These are phyloP conservation scores for Cucurbita ficifolia DNA, from an alignment of 306 rosid genomes.

Conservation along the genomic window DNA sequence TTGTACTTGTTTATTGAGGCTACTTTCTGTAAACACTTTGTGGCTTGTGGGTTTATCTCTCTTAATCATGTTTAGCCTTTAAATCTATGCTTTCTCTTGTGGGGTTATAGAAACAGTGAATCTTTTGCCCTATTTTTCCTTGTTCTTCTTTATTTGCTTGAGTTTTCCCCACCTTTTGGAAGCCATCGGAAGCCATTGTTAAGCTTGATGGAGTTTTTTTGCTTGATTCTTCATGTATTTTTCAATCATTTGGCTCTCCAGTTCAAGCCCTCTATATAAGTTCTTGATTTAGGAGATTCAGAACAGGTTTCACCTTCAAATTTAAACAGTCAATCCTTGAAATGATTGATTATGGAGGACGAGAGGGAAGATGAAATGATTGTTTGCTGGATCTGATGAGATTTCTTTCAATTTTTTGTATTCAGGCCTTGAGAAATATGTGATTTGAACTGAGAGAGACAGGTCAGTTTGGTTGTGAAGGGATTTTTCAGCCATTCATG, in stretches of 20 bases:
- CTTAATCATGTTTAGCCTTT: conserved; percentile 7
- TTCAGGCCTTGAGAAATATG: background rate
- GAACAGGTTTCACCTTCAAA: background rate
- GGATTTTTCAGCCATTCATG: conserved; percentile 12
- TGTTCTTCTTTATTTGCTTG: background rate
- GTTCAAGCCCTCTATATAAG: background rate
- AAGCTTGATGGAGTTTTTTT: background rate
- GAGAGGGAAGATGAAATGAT: background rate
- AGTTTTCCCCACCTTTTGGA: background rate
- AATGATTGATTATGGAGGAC: background rate
- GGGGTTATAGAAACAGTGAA: background rate
- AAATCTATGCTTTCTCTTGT: background rate
- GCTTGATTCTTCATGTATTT: background rate
- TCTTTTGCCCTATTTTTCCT: background rate
- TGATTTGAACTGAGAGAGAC: conserved; percentile 2
- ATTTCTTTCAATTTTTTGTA: background rate
- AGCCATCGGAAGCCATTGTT: background rate
- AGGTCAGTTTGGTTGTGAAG: conserved; percentile 12
- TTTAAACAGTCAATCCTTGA: background rate
- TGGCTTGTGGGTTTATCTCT: conserved; percentile 10
- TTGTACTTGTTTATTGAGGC: conserved; percentile 11
- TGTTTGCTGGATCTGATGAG: background rate
- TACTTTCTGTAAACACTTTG: conserved; percentile 20
- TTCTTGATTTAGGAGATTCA: background rate
- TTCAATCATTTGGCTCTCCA: background rate